Conservation (phyloP, 805 yeast genomes). For the Jamesozyma jinghongensis region DNA sequence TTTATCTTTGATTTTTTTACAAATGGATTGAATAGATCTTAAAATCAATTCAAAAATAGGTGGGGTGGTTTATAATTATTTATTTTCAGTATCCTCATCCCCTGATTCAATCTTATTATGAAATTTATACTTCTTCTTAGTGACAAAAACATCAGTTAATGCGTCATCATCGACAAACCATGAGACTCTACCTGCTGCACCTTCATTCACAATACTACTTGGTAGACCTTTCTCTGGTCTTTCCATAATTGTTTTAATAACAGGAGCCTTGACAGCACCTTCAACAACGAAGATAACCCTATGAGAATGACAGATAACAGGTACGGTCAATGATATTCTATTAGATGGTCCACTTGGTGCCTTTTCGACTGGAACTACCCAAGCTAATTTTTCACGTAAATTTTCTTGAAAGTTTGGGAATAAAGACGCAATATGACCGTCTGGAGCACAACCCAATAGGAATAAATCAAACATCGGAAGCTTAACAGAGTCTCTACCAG, state of each 20-base stretch:
- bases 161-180: slow-evolving; percentile 98
- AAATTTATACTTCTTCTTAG: slow-evolving; percentile 26
- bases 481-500: slow-evolving; percentile 92
- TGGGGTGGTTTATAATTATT: too few relatives aligned
- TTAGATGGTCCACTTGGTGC: slow-evolving; percentile 84
- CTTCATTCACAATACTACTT: slow-evolving; percentile 84
- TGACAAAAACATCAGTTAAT: slow-evolving; percentile 57
- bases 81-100: neutral
- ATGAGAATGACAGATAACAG: slow-evolving; percentile 89
- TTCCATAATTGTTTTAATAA: slow-evolving; percentile 85
- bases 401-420: slow-evolving; percentile 84
- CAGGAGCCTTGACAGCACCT: slow-evolving; percentile 91
- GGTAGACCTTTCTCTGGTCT: slow-evolving; percentile 96
- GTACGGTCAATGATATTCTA: slow-evolving; percentile 84
- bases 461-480: slow-evolving; percentile 90
- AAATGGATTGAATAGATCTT: too few relatives aligned
- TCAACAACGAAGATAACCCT: slow-evolving; percentile 92
- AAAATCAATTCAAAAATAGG: too few relatives aligned
- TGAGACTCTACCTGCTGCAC: slow-evolving; percentile 91
- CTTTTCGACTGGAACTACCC: slow-evolving; percentile 89
- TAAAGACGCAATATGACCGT: slow-evolving; percentile 94
- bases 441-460: slow-evolving; percentile 95
- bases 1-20: too few relatives aligned
- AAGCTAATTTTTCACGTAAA: slow-evolving; percentile 80
- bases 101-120: slow-evolving; percentile 9